A percentile compares a stretch with the other conserved stretches of the same genome.
Evolutionary conservation across 345 rosid species (phyloP).

Genomic region (Streptanthus diversifolius): DNA sequence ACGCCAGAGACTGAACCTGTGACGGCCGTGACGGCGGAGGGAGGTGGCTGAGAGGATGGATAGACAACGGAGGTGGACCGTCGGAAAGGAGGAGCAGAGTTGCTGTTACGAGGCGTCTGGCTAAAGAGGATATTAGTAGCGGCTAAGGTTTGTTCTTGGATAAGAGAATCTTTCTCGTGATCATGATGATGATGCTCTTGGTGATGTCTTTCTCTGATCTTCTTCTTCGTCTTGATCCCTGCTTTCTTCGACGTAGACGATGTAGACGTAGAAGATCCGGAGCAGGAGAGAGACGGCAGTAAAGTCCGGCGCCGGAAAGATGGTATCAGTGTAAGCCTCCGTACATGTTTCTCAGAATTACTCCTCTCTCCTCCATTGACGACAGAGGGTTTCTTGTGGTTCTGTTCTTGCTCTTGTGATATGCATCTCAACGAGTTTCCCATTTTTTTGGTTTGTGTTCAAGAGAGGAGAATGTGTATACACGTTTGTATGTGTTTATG

Average conservation of each 20-base stretch:
- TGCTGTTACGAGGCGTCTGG: slow-evolving; percentile 54
- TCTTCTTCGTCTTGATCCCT: slow-evolving; percentile 32
- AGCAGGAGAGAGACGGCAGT: slow-evolving; percentile 33
- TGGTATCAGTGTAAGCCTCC: slow-evolving; percentile 29
- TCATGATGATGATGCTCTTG: slow-evolving; percentile 30
- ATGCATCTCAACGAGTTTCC: slow-evolving; percentile 38
- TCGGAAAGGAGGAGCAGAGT: slow-evolving; percentile 53
- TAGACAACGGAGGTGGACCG: slow-evolving; percentile 77
- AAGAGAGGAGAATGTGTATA: slow-evolving; percentile 7
- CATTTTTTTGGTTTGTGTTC: slow-evolving; percentile 1
- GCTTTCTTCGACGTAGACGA: slow-evolving; percentile 33
- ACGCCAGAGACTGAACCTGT: slow-evolving; percentile 38
- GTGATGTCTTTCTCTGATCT: slow-evolving; percentile 37
- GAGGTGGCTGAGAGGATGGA: slow-evolving; percentile 37
- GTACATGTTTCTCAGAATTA: slow-evolving; percentile 22
- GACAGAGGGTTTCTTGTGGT: slow-evolving; percentile 31
- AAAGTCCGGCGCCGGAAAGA: slow-evolving; percentile 33
- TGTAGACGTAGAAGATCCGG: slow-evolving; percentile 32
- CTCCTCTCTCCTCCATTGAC: slow-evolving; percentile 17
- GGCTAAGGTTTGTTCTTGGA: slow-evolving; percentile 74
- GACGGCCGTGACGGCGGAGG: background rate
- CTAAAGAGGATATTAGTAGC: slow-evolving; percentile 72
- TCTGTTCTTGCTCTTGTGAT: slow-evolving; percentile 37
- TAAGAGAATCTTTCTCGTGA: slow-evolving; percentile 46
- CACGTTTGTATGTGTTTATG: slow-evolving; percentile 13